A percentile compares a stretch with the other conserved stretches of the same genome.
These are phyloP conservation scores for Diaporthe australafricana DNA, from an alignment of 2,329 filamentous ascomycete species.

Conservation along the genomic window DNA sequence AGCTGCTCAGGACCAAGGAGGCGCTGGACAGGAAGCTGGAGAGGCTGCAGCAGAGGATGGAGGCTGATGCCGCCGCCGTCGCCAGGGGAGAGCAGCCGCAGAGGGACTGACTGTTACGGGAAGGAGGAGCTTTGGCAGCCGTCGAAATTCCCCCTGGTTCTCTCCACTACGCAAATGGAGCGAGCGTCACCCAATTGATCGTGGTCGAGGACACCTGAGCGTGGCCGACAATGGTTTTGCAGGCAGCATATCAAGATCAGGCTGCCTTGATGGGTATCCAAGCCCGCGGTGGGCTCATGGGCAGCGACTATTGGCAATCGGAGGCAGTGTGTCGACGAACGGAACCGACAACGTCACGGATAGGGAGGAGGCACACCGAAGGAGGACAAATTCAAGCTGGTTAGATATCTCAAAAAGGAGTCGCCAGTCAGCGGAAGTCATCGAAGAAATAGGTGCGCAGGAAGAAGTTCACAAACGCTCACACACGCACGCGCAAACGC, in stretches of 20 bases:
- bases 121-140: not conserved
- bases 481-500: not conserved
- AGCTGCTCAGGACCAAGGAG: conserved; percentile 41
- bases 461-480: not conserved
- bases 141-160: no score
- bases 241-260: not conserved
- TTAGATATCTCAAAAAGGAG: not conserved
- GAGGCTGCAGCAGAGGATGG: conserved; percentile 44
- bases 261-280: not conserved
- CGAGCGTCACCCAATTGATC: not conserved
- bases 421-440: not conserved
- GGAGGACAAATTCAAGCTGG: not conserved
- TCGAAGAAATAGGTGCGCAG: not conserved
- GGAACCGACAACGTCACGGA: not conserved
- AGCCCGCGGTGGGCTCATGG: not conserved
- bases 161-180: no score
- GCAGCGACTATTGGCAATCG: no score
- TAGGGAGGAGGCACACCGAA: not conserved
- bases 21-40: conserved; percentile 48
- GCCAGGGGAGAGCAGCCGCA: conserved; percentile 14
- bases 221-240: not conserved
- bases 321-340: not conserved
- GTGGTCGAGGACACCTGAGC: not conserved
- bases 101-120: not conserved
- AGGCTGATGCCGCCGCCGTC: conserved; percentile 5